Conservation (phyloP, 1,284 basidiomycete genomes). For the Laetiporus sulphureus region DNA sequence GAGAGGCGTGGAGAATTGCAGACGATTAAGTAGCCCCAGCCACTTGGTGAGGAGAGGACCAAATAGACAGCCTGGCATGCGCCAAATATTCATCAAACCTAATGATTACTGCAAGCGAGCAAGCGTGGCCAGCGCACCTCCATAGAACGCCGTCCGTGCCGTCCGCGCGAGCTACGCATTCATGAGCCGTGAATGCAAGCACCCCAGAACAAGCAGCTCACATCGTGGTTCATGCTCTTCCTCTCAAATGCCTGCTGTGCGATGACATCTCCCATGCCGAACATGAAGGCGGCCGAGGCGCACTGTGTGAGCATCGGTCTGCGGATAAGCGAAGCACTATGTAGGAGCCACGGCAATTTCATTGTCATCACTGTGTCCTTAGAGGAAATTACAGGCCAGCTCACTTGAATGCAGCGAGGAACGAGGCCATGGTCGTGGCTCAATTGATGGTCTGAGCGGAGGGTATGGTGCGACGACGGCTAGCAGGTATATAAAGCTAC, state of each 20-base stretch:
- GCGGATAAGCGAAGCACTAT: constrained; percentile 53
- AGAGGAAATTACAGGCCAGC: too few species aligned
- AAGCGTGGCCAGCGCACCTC: constrained; percentile 36
- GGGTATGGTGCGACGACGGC: too few species aligned
- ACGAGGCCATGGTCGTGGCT: constrained; percentile 37
- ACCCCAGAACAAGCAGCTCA: constrained; percentile 26
- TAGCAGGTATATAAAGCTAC: too few species aligned
- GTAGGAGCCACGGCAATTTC: too few species aligned
- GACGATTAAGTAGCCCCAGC: constrained; percentile 57
- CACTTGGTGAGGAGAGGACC: constrained; percentile 70
- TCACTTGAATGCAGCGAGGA: constrained; percentile 49
- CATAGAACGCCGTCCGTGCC: constrained; percentile 67
- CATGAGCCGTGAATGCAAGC: constrained; percentile 10
- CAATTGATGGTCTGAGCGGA: too few species aligned
- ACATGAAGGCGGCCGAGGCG: constrained; percentile 60
- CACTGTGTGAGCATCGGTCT: constrained; percentile 63
- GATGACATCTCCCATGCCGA: constrained; percentile 74
- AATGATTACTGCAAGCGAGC: neutral
- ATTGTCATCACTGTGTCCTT: too few species aligned
- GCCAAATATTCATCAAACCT: neutral
- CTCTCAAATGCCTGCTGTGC: constrained; percentile 79
- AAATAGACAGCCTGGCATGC: constrained; percentile 53
- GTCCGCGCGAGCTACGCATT: constrained; percentile 57
- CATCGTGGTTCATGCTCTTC: constrained; percentile 62
- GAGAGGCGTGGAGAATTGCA: constrained; percentile 54